These are phyloP conservation scores for Nicotiana obtusifolia DNA, from an alignment of 257 asterid genomes.

Conservation along the genomic window DNA sequence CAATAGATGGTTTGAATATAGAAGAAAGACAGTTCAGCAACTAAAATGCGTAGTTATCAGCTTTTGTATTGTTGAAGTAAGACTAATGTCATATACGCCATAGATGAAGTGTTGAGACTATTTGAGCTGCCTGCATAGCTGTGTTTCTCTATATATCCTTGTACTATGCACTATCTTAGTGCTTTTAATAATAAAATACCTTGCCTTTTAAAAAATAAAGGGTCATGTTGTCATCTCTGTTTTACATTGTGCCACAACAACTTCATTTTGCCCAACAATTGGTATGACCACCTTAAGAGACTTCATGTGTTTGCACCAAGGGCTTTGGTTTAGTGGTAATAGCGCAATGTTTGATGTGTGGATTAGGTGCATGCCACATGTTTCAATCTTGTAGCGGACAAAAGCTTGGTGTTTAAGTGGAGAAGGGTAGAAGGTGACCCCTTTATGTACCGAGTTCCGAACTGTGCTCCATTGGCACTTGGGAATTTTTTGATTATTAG, in stretches of 20 bases:
- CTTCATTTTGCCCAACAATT: neutral
- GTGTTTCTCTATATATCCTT: too few species aligned
- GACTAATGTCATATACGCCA: too few species aligned
- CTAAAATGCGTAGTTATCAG: too few species aligned
- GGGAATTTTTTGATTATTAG: neutral
- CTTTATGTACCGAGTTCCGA: neutral
- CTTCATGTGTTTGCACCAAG: neutral
- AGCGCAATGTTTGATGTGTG: neutral
- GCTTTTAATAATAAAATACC: too few species aligned
- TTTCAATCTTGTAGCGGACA: neutral
- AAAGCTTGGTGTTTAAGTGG: neutral
- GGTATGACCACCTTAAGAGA: neutral
- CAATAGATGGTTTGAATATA: too few species aligned
- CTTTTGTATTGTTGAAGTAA: too few species aligned
- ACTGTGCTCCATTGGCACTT: neutral
- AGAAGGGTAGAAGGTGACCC: neutral
- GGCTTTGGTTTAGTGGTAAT: neutral
- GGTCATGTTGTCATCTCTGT: too few species aligned
- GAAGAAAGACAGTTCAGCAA: too few species aligned
- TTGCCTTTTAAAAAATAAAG: too few species aligned
- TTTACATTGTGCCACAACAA: neutral
- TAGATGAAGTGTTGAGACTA: too few species aligned
- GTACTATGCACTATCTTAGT: too few species aligned
- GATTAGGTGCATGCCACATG: neutral
- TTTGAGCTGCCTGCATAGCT: too few species aligned